A percentile compares a stretch with the other conserved stretches of the same genome.
These are phyloP conservation scores for Dendryphion nanum DNA, from an alignment of 2,329 filamentous ascomycete species.

Conservation along the genomic window DNA sequence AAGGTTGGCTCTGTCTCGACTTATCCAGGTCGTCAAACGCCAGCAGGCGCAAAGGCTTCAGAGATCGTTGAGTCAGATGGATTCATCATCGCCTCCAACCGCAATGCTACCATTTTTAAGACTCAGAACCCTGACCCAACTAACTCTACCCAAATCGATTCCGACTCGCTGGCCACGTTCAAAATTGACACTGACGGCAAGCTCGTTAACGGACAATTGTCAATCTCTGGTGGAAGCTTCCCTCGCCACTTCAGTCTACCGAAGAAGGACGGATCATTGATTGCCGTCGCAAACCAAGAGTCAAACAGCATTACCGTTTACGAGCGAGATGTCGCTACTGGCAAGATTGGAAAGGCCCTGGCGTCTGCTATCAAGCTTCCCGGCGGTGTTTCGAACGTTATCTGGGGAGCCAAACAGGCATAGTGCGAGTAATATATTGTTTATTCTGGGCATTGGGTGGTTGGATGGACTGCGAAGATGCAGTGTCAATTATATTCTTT, in stretches of 20 bases:
- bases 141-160: conserved; percentile 33
- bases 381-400: conserved; percentile 36
- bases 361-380: conserved; percentile 24
- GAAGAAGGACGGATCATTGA: conserved; percentile 62
- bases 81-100: conserved; percentile 67
- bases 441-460: too few relatives aligned
- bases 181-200: conserved; percentile 46
- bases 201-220: conserved; percentile 56
- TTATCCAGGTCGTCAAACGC: conserved; percentile 23
- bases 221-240: conserved; percentile 62
- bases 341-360: conserved; percentile 55
- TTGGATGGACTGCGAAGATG: too few relatives aligned
- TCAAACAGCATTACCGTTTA: conserved; percentile 62
- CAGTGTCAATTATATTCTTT: too few relatives aligned
- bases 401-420: too few relatives aligned
- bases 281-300: conserved; percentile 65
- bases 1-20: conserved; percentile 48
- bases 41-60: conserved; percentile 45
- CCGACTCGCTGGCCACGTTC: conserved; percentile 61
- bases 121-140: conserved; percentile 45
- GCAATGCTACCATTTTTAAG: conserved; percentile 58
- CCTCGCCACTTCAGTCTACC: conserved; percentile 68
- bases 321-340: conserved; percentile 58
- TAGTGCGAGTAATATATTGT: too few relatives aligned
- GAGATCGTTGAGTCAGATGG: conserved; percentile 59